Conservation (phyloP, 768 basidiomycete genomes). For the Termitomyces sp. region DNA sequence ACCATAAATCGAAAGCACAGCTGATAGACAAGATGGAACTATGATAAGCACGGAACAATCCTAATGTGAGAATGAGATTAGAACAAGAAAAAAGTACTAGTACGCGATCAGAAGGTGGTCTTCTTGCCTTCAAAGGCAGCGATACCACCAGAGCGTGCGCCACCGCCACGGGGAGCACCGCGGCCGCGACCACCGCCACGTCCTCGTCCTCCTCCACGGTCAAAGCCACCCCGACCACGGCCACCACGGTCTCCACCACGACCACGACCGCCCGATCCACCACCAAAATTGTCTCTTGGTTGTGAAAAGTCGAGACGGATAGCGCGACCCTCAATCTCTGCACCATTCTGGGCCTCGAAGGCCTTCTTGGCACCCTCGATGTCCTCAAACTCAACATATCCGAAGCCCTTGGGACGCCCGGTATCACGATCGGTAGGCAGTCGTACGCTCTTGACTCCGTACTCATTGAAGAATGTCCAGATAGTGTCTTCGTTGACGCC, state of each 20-base stretch:
- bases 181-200: slow-evolving; percentile 37
- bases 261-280: slow-evolving; percentile 20
- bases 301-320: slow-evolving; percentile 86
- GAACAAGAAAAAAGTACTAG: not conserved
- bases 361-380: slow-evolving; percentile 79
- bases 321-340: slow-evolving; percentile 75
- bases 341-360: slow-evolving; percentile 58
- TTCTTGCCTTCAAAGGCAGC: slow-evolving; percentile 63
- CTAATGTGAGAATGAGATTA: not conserved
- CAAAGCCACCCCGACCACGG: slow-evolving; percentile 25
- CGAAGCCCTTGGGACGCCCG: slow-evolving; percentile 91
- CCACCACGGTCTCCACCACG: slow-evolving; percentile 23
- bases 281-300: slow-evolving; percentile 53
- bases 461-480: slow-evolving; percentile 88
- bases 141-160: slow-evolving; percentile 60
- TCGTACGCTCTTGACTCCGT: slow-evolving; percentile 83
- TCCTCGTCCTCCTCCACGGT: slow-evolving; percentile 37
- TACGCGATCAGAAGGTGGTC: slow-evolving; percentile 44
- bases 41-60: slow-evolving; percentile 1
- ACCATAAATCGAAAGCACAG: slow-evolving; percentile 4
- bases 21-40: not conserved
- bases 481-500: slow-evolving; percentile 73
- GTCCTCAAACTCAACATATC: slow-evolving; percentile 90
- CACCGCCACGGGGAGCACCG: slow-evolving; percentile 39
- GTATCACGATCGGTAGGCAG: slow-evolving; percentile 91